Evolutionary conservation across 345 rosid species (phyloP), one percentile per base, ranked within the genome.

Genomic region (Populus alba): DNA sequence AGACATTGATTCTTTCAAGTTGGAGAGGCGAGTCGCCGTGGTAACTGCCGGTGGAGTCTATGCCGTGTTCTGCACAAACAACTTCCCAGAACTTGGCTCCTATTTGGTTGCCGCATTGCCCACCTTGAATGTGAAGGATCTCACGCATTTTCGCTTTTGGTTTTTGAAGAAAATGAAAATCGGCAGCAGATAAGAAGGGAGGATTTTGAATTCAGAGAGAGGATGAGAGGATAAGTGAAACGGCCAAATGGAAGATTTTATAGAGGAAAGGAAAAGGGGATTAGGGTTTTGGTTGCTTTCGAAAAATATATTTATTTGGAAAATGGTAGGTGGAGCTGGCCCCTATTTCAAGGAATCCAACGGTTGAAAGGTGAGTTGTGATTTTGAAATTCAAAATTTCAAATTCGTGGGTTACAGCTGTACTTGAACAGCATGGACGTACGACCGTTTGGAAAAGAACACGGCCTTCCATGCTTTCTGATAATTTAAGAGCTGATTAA

Each of bases 21-120:
- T 80, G 83, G 61, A 76, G 76, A 16, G 76, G 76, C 3, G 83
- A 75, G 20, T 75, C 79, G 4, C 83, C 83, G 1, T 55, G 25
- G 79, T 80, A 80, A 8, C 70, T 47, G 10, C 83, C 83, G 6
- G 83, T 80, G 37, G 79, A 75, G 61, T 80, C 83, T 18, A 80
- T 80, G 29, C 79, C 83, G 67, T 80, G 83, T 67, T 80, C 83
- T 3, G 79, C 76, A 55, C 83, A 80, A 1, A 80, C 79, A 5
- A 80, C 78, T 37, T 79, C 82, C 82, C 82, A 79, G 33, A 79
- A 79, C 78, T 79, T 79, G 25, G 82, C 78, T 37, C 83, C 83
- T 15, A 80, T 80, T 37, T 80, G 83, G 78, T 80, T 80, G 68
- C 83, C 83, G 66, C 83, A 80, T 16, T 80, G 83, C 31, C 83